These are phyloP conservation scores for Abrus precatorius DNA, from an alignment of 306 rosid genomes.

Conservation along the genomic window DNA sequence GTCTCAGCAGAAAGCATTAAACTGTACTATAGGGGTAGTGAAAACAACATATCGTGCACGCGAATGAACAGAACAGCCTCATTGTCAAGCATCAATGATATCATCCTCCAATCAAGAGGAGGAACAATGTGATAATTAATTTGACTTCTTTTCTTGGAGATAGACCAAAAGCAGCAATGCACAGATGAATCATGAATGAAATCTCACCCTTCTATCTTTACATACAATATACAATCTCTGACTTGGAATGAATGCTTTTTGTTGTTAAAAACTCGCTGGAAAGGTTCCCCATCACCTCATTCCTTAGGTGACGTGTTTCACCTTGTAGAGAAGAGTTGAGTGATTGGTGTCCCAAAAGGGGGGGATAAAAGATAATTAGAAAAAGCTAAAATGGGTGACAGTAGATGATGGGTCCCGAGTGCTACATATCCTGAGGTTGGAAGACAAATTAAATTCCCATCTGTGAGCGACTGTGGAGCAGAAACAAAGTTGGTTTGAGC, in stretches of 20 bases:
- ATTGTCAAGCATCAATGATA: slow-evolving; percentile 46
- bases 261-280: slow-evolving; percentile 44
- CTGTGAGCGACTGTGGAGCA: slow-evolving; percentile 39
- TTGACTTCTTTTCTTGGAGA: slow-evolving; percentile 49
- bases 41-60: slow-evolving; percentile 51
- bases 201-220: slow-evolving; percentile 29
- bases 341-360: slow-evolving; percentile 47
- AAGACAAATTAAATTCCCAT: slow-evolving; percentile 54
- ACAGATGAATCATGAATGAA: slow-evolving; percentile 41
- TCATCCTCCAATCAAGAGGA: slow-evolving; percentile 38
- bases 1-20: slow-evolving; percentile 32
- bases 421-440: slow-evolving; percentile 38
- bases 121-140: slow-evolving; percentile 39
- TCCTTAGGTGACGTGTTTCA: slow-evolving; percentile 45
- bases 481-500: slow-evolving; percentile 61
- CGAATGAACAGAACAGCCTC: slow-evolving; percentile 41
- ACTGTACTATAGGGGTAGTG: slow-evolving; percentile 27
- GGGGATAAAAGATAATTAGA: slow-evolving; percentile 27
- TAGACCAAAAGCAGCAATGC: slow-evolving; percentile 50
- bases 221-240: slow-evolving; percentile 32
- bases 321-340: slow-evolving; percentile 41
- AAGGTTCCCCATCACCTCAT: slow-evolving; percentile 42
- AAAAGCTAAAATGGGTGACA: slow-evolving; percentile 41
- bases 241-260: slow-evolving; percentile 18
- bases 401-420: slow-evolving; percentile 59